phyloP scores from a whole-genome alignment of 2,329 filamentous ascomycete genomes.

The Exophiala dermatitidis region DNA sequence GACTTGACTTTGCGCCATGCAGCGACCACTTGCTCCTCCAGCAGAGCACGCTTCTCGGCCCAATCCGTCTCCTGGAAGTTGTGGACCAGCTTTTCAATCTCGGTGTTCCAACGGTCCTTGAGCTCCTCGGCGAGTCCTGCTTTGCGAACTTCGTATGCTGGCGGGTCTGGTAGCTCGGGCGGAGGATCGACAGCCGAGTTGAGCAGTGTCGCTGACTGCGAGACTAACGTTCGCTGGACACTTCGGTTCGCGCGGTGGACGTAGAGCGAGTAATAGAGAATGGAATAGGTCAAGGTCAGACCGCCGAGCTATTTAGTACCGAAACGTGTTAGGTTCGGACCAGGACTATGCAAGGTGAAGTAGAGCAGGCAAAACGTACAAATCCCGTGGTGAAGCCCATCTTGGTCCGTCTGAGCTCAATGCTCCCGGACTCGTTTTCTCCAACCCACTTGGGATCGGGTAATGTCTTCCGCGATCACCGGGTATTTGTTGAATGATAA shows the following conservation, averaged over 20 bases:
- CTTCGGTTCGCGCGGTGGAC: conserved; percentile 62
- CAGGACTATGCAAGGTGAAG: neutral
- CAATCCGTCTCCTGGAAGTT: conserved; percentile 62
- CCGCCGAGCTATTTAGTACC: conserved; percentile 56
- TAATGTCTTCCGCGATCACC: no score
- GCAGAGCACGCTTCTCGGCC: conserved; percentile 29
- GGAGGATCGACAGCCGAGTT: conserved; percentile 35
- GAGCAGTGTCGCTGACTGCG: conserved; percentile 38
- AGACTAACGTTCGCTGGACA: conserved; percentile 39
- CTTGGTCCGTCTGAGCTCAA: conserved; percentile 11
- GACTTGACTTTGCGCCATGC: conserved; percentile 14
- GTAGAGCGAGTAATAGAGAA: conserved; percentile 65
- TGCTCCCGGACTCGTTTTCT: no score
- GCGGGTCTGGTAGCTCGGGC: conserved; percentile 28
- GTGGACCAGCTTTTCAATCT: conserved; percentile 59
- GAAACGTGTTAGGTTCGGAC: neutral
- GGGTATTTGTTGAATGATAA: no score
- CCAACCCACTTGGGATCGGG: no score
- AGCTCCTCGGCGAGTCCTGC: conserved; percentile 56
- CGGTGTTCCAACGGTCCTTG: conserved; percentile 72
- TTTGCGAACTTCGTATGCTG: conserved; percentile 39
- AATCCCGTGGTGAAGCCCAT: conserved; percentile 73
- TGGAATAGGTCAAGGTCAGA: conserved; percentile 64
- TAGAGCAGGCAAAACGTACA: conserved; percentile 44
- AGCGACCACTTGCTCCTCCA: conserved; percentile 18